Evolutionary conservation across 768 basidiomycete genomes (phyloP), one percentile per base, ranked within the genome.

Genomic region (Hypholoma fasciculare): DNA sequence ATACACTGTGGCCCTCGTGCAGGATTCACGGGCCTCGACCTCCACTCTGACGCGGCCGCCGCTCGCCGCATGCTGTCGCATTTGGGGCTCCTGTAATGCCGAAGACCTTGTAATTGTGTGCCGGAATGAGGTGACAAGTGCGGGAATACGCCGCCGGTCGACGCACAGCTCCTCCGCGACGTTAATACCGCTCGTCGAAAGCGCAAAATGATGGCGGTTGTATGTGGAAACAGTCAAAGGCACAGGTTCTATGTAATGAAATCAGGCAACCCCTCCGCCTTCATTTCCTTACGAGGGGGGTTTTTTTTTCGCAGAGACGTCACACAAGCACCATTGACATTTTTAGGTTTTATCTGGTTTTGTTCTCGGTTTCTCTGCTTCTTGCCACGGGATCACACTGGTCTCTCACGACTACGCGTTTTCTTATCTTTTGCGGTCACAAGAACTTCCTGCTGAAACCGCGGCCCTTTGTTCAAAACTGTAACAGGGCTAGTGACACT

Each of bases 1-100:
- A 61, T 65, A 60, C 61, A 42, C 40, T 60, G 59, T 59, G 59
- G 55, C 51, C 43, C 43, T 36, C 17, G 34, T 14, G 27, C 19
- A 23, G 36, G 36, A 26, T 52, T 47, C 52, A 19, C 17, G 14
- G 46, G 38, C 43, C 42, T 40, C 39, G 49, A 19, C 42, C 17
- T 37, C 26, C 30, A 13, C 17, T 34, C 20, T 48, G 36, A n/a
- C 27, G 30, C 47, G 40, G 48, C 17, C 16, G 17, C 48, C 56
- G 48, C 17, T 12, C 56, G 16, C 56, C 27, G 48, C 56, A 50
- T 43, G 26, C 4, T 26, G 11, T 54, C 38, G 44, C 17, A 36
- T 54, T 47, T 46, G 54, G 44, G 30, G 44, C 27, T 30, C 48
- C 14, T 49, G 27, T 30, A 49, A 46, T 48, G 54, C 54, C 54